Conservation (phyloP, 352 stramenopile species). For the Phytophthora podocarpi region DNA sequence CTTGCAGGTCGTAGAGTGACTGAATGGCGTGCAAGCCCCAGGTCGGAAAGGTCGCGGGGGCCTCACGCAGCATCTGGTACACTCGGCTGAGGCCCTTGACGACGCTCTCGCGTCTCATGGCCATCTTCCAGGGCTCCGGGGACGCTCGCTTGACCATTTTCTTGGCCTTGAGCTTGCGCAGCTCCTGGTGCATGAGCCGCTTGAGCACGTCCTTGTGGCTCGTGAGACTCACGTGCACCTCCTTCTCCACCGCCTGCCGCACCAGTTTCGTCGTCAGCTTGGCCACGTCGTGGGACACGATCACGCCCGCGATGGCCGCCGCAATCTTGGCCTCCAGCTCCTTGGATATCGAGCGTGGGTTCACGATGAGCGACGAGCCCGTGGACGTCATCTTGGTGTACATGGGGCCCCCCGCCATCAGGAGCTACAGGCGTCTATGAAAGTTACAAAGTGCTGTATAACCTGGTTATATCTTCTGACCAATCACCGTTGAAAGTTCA, state of each 20-base stretch:
- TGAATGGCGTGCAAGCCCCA: conserved; percentile 67
- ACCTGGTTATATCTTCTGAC: conserved; percentile 2
- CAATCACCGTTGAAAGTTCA: conserved; percentile 9
- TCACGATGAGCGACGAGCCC: conserved; percentile 72
- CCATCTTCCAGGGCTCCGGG: conserved; percentile 68
- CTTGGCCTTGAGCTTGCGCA: conserved; percentile 76
- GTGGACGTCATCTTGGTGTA: conserved; percentile 82
- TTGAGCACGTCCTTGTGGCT: conserved; percentile 91
- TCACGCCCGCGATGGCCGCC: conserved; percentile 67
- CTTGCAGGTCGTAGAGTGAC: conserved; percentile 67
- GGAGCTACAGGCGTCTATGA: neutral
- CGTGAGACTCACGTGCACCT: conserved; percentile 83
- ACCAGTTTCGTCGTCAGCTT: conserved; percentile 84
- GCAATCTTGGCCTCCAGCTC: conserved; percentile 84
- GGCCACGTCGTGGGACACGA: conserved; percentile 64
- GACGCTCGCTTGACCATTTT: conserved; percentile 67
- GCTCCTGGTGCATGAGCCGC: conserved; percentile 86
- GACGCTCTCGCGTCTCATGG: conserved; percentile 47
- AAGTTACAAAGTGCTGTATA: neutral
- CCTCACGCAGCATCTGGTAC: conserved; percentile 44
- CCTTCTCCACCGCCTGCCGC: conserved; percentile 84
- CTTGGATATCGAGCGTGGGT: conserved; percentile 80
- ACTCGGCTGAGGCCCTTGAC: conserved; percentile 46
- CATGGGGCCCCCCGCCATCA: conserved; percentile 65
- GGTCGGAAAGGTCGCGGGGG: conserved; percentile 17